phyloP scores from a whole-genome alignment of 495 filamentous ascomycete genomes.

The Penicillium canescens region DNA sequence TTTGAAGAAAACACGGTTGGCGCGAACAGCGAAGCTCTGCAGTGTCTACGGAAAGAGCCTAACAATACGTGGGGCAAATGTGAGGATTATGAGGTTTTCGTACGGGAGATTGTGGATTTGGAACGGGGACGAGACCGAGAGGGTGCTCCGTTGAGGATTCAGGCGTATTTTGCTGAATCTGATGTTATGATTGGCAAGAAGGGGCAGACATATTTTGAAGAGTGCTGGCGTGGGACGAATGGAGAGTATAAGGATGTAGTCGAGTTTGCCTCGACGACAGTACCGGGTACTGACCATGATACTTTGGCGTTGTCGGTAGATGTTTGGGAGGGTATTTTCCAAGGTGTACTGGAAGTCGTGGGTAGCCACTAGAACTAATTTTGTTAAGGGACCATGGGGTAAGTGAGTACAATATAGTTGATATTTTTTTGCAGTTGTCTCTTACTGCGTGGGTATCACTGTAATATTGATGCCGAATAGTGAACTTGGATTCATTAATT shows the following conservation, averaged over 20 bases:
- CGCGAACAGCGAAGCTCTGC: conserved; percentile 35
- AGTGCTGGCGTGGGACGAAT: conserved; percentile 24
- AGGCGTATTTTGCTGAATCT: conserved; percentile 25
- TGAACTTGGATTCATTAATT: too few relatives aligned
- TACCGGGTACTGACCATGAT: conserved; percentile 32
- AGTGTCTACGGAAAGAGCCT: conserved; percentile 28
- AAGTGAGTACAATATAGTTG: too few relatives aligned
- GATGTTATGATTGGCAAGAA: conserved; percentile 32
- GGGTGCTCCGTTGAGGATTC: conserved; percentile 9
- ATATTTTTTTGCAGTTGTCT: too few relatives aligned
- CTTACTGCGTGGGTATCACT: too few relatives aligned
- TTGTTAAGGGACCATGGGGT: too few relatives aligned
- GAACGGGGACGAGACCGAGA: background rate
- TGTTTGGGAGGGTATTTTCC: conserved; percentile 24
- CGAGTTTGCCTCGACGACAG: conserved; percentile 15
- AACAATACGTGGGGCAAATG: conserved; percentile 25
- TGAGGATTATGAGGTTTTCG: conserved; percentile 30
- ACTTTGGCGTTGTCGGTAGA: conserved; percentile 22
- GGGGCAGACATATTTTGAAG: conserved; percentile 33
- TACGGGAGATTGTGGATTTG: conserved; percentile 12
- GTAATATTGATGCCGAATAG: too few relatives aligned
- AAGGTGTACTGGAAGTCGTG: too few relatives aligned
- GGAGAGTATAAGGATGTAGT: conserved; percentile 5
- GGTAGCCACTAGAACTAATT: too few relatives aligned
- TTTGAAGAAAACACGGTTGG: conserved; percentile 30